These are phyloP conservation scores for Fistulifera pelliculosa DNA, from an alignment of 108 stramenopile species.

Conservation along the genomic window DNA sequence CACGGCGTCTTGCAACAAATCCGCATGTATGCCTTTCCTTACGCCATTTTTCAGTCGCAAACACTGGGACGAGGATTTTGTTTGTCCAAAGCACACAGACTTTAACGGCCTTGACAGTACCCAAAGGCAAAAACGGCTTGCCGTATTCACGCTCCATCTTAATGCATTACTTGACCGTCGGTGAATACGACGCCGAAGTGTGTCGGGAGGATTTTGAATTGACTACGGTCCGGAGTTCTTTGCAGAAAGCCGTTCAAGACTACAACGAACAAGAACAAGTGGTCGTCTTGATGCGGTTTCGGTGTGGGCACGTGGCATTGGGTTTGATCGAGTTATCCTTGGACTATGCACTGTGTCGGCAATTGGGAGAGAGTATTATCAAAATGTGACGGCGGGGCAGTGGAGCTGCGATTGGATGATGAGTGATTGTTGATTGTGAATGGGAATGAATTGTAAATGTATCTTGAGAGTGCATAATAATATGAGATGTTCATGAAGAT, in stretches of 20 bases:
- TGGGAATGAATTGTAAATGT: too few relatives aligned
- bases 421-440: background rate
- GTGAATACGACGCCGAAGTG: constrained; percentile 73
- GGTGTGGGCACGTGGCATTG: constrained; percentile 75
- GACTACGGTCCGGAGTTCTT: constrained; percentile 37
- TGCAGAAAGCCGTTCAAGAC: constrained; percentile 43
- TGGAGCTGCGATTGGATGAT: constrained; percentile 81
- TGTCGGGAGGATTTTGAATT: constrained; percentile 85
- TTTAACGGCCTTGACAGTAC: constrained; percentile 55
- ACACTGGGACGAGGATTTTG: constrained; percentile 62
- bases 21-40: constrained; percentile 76
- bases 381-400: constrained; percentile 31
- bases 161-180: constrained; percentile 73
- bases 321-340: constrained; percentile 58
- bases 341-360: constrained; percentile 61
- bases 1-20: constrained; percentile 56
- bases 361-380: constrained; percentile 70
- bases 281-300: constrained; percentile 59
- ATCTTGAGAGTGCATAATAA: too few relatives aligned
- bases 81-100: constrained; percentile 68
- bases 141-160: constrained; percentile 61
- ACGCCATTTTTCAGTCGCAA: constrained; percentile 43
- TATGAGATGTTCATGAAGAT: too few relatives aligned
- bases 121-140: constrained; percentile 20
- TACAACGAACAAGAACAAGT: constrained; percentile 62